These are phyloP conservation scores for Rubia tinctorum DNA, from an alignment of 305 asterid species.

Conservation along the genomic window DNA sequence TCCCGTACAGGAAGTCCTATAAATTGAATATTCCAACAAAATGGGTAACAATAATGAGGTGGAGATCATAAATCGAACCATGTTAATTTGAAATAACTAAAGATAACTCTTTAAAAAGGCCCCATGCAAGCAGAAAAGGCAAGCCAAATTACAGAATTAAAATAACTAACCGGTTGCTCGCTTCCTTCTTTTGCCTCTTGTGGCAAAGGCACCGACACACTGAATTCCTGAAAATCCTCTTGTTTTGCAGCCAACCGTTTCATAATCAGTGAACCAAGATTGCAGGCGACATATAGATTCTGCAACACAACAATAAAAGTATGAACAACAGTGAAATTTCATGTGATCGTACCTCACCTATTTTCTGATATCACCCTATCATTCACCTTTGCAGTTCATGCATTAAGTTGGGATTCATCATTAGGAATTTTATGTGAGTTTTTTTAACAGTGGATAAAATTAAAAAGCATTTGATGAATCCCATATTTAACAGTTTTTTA, in stretches of 20 bases:
- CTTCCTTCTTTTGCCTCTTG: slow-evolving; percentile 60
- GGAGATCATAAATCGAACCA: not conserved
- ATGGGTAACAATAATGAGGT: not conserved
- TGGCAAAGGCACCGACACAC: slow-evolving; percentile 54
- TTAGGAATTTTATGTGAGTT: no score
- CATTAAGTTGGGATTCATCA: no score
- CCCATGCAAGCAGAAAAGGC: not conserved
- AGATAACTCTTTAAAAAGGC: not conserved
- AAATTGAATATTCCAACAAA: not conserved
- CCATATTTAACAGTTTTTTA: no score
- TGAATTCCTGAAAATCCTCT: slow-evolving; percentile 50
- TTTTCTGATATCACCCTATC: not conserved
- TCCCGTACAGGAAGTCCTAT: not conserved
- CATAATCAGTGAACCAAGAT: slow-evolving; percentile 70
- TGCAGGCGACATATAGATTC: slow-evolving; percentile 81
- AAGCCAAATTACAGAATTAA: not conserved
- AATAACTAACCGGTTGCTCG: slow-evolving; percentile 51
- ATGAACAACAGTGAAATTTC: slow-evolving; percentile 26
- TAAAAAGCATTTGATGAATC: no score
- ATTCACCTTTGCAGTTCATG: no score
- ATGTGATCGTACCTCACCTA: slow-evolving; percentile 2
- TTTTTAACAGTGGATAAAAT: no score
- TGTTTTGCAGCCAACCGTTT: slow-evolving; percentile 61
- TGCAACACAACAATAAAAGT: slow-evolving; percentile 34
- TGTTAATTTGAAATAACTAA: not conserved